Conservation (phyloP, 306 rosid genomes). For the Vigna angularis region DNA sequence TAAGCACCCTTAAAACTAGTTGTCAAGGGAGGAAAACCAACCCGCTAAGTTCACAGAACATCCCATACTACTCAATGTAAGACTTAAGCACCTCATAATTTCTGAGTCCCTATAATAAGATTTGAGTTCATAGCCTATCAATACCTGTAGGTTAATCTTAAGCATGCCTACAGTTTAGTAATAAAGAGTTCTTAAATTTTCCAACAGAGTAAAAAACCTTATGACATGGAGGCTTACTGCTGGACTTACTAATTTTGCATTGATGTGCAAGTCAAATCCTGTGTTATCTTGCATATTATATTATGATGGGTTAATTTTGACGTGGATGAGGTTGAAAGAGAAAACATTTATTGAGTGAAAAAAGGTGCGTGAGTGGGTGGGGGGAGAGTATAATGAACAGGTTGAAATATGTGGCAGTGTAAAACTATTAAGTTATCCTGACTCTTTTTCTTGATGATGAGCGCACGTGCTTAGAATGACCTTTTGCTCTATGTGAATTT, state of each 20-base stretch:
- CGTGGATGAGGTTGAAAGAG: not conserved
- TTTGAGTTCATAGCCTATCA: not conserved
- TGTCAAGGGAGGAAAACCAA: too few relatives aligned
- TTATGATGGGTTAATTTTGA: conserved; percentile 8
- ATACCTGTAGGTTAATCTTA: not conserved
- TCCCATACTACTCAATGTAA: not conserved
- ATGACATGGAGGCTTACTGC: not conserved
- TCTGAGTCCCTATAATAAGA: not conserved
- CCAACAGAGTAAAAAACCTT: conserved; percentile 2
- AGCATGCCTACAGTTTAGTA: not conserved
- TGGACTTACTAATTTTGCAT: conserved; percentile 1
- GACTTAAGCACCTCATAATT: not conserved
- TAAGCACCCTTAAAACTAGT: not conserved
- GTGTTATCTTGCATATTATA: not conserved
- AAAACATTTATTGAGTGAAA: not conserved
- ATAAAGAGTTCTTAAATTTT: not conserved
- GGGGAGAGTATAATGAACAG: not conserved
- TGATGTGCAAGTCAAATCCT: conserved; percentile 1
- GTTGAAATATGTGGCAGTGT: conserved; percentile 23
- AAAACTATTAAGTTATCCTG: conserved; percentile 8
- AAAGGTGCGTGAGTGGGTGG: not conserved
- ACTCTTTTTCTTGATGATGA: conserved; percentile 20
- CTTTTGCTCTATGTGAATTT: conserved; percentile 30
- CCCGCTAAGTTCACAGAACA: not conserved
- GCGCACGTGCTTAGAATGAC: not conserved